Conservation (phyloP, 2,329 filamentous ascomycete genomes). For the Botryotinia globosa region DNA sequence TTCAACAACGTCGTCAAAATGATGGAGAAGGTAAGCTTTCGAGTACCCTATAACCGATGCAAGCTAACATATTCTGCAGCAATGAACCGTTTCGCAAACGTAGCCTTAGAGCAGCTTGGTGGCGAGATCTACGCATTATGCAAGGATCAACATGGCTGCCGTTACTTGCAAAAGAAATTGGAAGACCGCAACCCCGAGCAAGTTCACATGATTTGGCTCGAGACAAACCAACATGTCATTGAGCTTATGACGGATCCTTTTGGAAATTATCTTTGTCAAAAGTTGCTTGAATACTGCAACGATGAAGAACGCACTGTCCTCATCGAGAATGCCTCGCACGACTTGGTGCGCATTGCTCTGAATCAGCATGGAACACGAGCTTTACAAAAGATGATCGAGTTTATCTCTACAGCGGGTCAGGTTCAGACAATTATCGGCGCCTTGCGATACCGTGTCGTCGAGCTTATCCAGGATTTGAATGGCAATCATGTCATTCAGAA, state of each 20-base stretch:
- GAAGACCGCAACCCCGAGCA: constrained; percentile 83
- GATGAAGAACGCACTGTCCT: constrained; percentile 91
- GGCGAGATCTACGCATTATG: constrained; percentile 87
- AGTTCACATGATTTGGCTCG: constrained; percentile 88
- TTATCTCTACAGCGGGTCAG: constrained; percentile 81
- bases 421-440: constrained; percentile 84
- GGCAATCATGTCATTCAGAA: constrained; percentile 99
- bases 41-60: neutral
- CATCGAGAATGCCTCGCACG: constrained; percentile 82
- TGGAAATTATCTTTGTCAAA: constrained; percentile 98
- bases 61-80: constrained; percentile 41
- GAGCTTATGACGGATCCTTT: constrained; percentile 99
- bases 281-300: constrained; percentile 91
- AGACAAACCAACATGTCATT: constrained; percentile 90
- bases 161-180: constrained; percentile 94
- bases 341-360: constrained; percentile 88
- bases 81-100: constrained; percentile 80
- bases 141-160: constrained; percentile 97
- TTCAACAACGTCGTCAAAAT: constrained; percentile 70
- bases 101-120: constrained; percentile 73
- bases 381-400: constrained; percentile 99
- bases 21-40: constrained; percentile 62
- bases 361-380: constrained; percentile 97
- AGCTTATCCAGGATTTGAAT: constrained; percentile 94
- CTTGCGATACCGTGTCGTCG: constrained; percentile 79